A percentile compares a stretch with the other conserved stretches of the same genome.
These are phyloP conservation scores for Erigeron canadensis DNA, from an alignment of 129 eudicot species.

Conservation along the genomic window DNA sequence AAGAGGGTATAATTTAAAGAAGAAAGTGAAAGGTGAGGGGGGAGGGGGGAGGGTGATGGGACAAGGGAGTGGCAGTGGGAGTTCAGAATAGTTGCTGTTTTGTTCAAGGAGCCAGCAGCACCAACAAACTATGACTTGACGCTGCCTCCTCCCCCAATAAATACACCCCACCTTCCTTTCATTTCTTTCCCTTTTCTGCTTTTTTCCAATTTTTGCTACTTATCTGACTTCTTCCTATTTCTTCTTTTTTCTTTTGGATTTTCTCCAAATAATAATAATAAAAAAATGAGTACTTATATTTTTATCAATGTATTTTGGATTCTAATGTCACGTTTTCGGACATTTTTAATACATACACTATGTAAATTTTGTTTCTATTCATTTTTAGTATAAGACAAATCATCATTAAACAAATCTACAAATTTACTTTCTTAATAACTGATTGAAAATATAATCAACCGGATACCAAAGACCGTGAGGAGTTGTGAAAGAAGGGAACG, in stretches of 20 bases:
- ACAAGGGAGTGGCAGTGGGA: conserved; percentile 35
- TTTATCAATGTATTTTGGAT: no score
- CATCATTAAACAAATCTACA: no score
- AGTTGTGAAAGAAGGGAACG: no score
- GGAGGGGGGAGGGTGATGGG: conserved; percentile 21
- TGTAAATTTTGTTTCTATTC: no score
- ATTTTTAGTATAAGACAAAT: no score
- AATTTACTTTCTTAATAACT: no score
- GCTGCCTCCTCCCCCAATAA: conserved; percentile 30
- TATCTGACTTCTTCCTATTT: not conserved
- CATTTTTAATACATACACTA: no score
- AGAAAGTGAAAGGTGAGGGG: not conserved
- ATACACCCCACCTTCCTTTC: not conserved
- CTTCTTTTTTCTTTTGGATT: not conserved
- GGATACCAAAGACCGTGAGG: no score
- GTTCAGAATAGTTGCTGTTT: conserved; percentile 36
- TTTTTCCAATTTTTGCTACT: not conserved
- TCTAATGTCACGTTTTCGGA: no score
- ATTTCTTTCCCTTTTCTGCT: not conserved
- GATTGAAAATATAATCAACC: no score
- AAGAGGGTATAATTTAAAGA: no score
- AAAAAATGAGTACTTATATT: no score
- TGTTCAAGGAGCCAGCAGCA: conserved; percentile 40
- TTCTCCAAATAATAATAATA: not conserved
- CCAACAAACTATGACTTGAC: conserved; percentile 44